Base-by-base conservation (phyloP, 2,329 filamentous ascomycete genomes). In the Cryoendolithus antarcticus region DNA sequence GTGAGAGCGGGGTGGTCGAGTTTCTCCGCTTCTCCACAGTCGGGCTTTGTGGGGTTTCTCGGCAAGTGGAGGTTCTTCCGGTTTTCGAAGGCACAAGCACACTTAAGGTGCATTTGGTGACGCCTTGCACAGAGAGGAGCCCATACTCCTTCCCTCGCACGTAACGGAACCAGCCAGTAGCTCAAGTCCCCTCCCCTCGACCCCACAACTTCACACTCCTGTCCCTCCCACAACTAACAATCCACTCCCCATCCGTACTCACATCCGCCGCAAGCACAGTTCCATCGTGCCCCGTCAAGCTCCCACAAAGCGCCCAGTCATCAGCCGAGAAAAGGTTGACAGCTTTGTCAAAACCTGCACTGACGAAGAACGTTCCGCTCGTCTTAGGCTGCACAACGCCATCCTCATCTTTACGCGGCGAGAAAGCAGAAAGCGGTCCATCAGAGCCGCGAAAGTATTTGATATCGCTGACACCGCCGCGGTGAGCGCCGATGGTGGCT, bases 191-290 rank as follows among this genome's bases (percentile, higher is more conserved):
- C 45, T 79, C 69, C 41, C 94, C 89, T 47, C 86, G 75, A 4
- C 85, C 85, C 91, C 91, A 98, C 2, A 98, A 69, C 67, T 98
- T 98, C 37, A 96, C 84, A 2, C 89, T 96, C 39, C 88, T 75
- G 62, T 98, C 91, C 57, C 94, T 85, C 3, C 91, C 88, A 49
- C 86, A 86, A 58, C 86, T 95, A 19, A 89, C 83, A 60, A 98
- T 93, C 85, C 86, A 98, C 56, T 72, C 81, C 6, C 80, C 83
- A 61, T 96, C 85, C 46, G 72, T 71, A 54, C 82, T 93, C 38
- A 94, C 77, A 64, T 98, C 91, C 9, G 86, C 82, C 50, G 86
- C 93, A 38, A 93, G 75, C 8, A 98, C 88, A 32, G 93, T 91
- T 2, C 86, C 88, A 1, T 86, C 86, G 62, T 98, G 91, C 0